Base-by-base conservation (phyloP, 257 asterid species). In the Forsythia viridissima region DNA sequence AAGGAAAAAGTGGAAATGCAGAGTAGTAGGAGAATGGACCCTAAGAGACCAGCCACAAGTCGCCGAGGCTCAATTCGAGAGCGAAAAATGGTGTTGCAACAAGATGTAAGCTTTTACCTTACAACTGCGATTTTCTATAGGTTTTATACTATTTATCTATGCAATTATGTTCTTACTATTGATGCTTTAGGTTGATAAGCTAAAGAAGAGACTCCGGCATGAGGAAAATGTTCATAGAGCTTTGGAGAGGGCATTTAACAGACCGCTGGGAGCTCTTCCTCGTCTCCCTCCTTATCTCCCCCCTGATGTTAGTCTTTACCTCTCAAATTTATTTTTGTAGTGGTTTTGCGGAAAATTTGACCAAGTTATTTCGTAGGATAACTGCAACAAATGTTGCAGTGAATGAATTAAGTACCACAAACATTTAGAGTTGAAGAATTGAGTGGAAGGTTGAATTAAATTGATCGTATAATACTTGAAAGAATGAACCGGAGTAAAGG, bases 151-250 rank as follows among this genome's bases (percentile, higher is more conserved):
- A 20, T 20, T 51, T 39, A 7, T 76, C 37, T 63, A 12, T 13
- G 21, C 34, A 38, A 42, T 44, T 79, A 48, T 67, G 34, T 13
- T 68, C 69, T 30, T 44, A 16, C 21, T 43, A 15, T 13, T 81
- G 42, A 44, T 71, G 18, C 16, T 65, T 36, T 71, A 95, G 99
- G 97, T 95, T 83, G 98, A 93, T 81, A 90, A 88, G 89, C 86
- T 95, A 11, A 95, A 95, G 92, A 92, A 86, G 92, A 89, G 85
- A 80, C 94, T 95, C 46, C 86, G 92, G 70, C 97, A 93, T 41
- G 99, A 95, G 80, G 98, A 95, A 76, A 92, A 92, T 86, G 94
- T 95, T 66, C 99, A 93, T 79, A 86, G 98, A 85, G 99, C 99
- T 76, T 83, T 95, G 73, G 94, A 92, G 85, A 92, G 98, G 74